Conservation (phyloP, 768 basidiomycete species). For the Kwoniella bestiolae region DNA sequence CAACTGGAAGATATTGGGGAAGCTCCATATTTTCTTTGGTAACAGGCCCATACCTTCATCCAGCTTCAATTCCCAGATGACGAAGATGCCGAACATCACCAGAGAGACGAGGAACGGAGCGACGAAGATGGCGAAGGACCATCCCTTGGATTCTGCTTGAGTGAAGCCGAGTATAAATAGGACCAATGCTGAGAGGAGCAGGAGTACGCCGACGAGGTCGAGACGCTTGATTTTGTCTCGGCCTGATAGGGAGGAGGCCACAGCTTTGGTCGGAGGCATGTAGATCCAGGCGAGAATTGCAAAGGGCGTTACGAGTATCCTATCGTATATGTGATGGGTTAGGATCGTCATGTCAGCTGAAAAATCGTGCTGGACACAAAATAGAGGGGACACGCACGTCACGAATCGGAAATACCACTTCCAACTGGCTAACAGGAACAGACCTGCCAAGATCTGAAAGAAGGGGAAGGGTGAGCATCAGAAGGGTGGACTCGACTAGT, state of each 20-base stretch:
- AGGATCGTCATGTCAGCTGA: too few species aligned
- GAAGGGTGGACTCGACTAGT: too few species aligned
- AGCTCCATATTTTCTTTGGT: slow-evolving; percentile 43
- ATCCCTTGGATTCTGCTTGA: slow-evolving; percentile 46
- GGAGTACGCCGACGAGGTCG: slow-evolving; percentile 46
- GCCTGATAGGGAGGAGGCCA: slow-evolving; percentile 38
- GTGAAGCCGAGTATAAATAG: slow-evolving; percentile 54
- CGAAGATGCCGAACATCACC: slow-evolving; percentile 42
- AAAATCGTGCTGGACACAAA: not conserved
- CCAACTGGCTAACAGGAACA: slow-evolving; percentile 52
- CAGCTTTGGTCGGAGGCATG: slow-evolving; percentile 45
- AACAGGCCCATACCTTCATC: slow-evolving; percentile 42
- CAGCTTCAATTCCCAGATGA: slow-evolving; percentile 44
- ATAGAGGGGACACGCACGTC: slow-evolving; percentile 11
- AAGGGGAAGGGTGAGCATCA: not conserved
- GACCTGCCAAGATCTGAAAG: slow-evolving; percentile 42
- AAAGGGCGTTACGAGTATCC: slow-evolving; percentile 37
- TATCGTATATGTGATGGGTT: not conserved
- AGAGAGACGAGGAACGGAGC: slow-evolving; percentile 50
- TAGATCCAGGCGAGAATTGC: slow-evolving; percentile 45
- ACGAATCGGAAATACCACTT: slow-evolving; percentile 56
- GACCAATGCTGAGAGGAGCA: slow-evolving; percentile 42
- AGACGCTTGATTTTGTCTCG: slow-evolving; percentile 47
- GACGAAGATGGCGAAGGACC: slow-evolving; percentile 46
- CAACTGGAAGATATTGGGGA: slow-evolving; percentile 51